Base-by-base conservation (phyloP, 2,329 filamentous ascomycete genomes). In the Pseudocercospora macadamiae region DNA sequence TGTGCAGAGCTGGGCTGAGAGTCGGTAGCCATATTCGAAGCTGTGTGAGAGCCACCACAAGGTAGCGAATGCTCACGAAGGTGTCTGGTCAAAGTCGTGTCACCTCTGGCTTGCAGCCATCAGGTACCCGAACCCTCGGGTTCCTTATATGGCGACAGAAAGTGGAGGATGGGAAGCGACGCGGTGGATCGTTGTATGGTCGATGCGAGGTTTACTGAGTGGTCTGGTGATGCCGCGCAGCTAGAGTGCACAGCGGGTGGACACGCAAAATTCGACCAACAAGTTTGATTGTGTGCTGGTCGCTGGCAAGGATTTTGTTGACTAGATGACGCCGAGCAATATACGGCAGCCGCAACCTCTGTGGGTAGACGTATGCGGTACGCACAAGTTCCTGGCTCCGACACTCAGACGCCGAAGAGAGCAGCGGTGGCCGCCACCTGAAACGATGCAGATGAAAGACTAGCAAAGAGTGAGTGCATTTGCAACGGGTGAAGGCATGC, bases 1-100 rank as follows among this genome's bases (percentile, higher is more conserved):
- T 59, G 54, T 25, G 60, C 63, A 48, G 63, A 64, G 12, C 32
- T 30, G n/a, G 36, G 36, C 36, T 39, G 36, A 12, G 36, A 39
- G 36, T 16, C 36, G 36, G 36, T 9, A 18, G 36, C 23, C 55
- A 59, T 59, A 19, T 51, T 28, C 30, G 32, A 30, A 37, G 49
- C 25, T 21, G 8, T 9, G 14, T 25, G 4, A 45, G 39, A 45
- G 39, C 39, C 39, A 45, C 39, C 10, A 3, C 39, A 18, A 45
- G 39, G 39, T 10, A 45, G n/a, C 18, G 12, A 21, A 7, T 54
- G 36, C 10, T 54, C 25, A 19, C 30, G 47, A 12, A 30, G 55
- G 19, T 52, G 32, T 51, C n/a, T 25, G 19, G 18, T 36, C 14
- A 28, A 25, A 49, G 42, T 55, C 9, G 44, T 56, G 44, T 25